Conservation (phyloP, 75 land plant species). For the Cunninghamia lanceolata region DNA sequence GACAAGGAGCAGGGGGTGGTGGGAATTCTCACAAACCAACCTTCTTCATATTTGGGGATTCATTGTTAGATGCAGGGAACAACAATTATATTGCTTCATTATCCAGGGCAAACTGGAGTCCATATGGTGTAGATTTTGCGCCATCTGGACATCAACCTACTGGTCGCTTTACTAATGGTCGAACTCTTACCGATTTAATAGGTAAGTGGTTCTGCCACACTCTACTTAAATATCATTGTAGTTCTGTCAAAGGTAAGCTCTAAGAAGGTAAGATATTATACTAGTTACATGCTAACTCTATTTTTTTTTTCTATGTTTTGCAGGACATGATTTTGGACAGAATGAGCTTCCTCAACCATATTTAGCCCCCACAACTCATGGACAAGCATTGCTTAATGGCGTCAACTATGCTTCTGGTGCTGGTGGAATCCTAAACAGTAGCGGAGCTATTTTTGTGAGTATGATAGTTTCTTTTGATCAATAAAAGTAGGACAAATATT, state of each 20-base stretch:
- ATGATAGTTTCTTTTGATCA: neutral
- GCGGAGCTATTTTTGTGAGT: slow-evolving; percentile 34
- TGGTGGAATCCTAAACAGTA: slow-evolving; percentile 30
- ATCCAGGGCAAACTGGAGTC: slow-evolving; percentile 27
- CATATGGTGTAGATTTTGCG: slow-evolving; percentile 37
- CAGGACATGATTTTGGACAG: slow-evolving; percentile 20
- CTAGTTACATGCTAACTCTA: neutral
- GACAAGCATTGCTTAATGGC: slow-evolving; percentile 22
- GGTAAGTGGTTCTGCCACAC: neutral
- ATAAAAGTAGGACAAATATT: no score
- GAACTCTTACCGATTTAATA: slow-evolving; percentile 30
- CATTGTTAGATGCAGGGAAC: slow-evolving; percentile 41
- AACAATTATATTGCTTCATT: slow-evolving; percentile 29
- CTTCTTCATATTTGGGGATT: slow-evolving; percentile 36
- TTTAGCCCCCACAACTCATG: slow-evolving; percentile 13
- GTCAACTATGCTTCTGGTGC: slow-evolving; percentile 47
- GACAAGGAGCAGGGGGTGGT: neutral
- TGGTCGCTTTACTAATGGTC: slow-evolving; percentile 42
- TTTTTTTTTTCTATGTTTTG: neutral
- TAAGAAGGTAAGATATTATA: neutral
- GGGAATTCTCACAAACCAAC: slow-evolving; percentile 6
- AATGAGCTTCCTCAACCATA: slow-evolving; percentile 22
- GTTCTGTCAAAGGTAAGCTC: no score
- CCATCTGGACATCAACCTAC: slow-evolving; percentile 27
- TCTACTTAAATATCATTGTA: no score